These are phyloP conservation scores for Suillus spraguei DNA, from an alignment of 768 basidiomycete genomes.

Conservation along the genomic window DNA sequence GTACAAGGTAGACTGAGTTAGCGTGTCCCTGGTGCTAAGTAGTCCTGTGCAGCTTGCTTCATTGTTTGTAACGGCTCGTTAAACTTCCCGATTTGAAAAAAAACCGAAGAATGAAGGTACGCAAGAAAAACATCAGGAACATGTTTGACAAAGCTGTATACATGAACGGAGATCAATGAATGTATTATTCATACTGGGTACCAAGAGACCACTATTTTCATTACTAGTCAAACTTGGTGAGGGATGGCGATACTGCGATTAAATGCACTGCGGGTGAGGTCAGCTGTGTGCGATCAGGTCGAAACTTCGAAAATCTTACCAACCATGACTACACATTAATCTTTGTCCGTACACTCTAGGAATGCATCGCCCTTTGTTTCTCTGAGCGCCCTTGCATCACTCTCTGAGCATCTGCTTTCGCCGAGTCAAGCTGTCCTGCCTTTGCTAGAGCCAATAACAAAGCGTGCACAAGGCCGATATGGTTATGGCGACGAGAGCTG, in stretches of 20 bases:
- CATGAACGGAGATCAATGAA: background rate
- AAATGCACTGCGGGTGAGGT: background rate
- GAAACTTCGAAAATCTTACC: background rate
- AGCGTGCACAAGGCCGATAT: conserved; percentile 79
- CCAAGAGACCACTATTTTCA: background rate
- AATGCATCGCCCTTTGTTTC: conserved; percentile 43
- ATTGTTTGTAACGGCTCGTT: conserved; percentile 1
- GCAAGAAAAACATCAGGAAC: background rate
- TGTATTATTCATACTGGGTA: background rate
- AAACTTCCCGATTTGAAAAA: background rate
- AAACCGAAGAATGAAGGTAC: background rate
- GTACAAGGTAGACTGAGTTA: conserved; percentile 5
- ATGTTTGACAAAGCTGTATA: background rate
- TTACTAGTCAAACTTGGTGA: background rate
- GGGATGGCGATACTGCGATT: background rate
- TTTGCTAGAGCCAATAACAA: conserved; percentile 76
- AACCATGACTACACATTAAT: conserved; percentile 24
- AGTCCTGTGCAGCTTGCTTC: background rate
- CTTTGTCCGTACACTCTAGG: conserved; percentile 44
- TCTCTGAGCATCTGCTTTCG: conserved; percentile 46
- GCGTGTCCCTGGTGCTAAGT: no score
- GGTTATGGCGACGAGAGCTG: conserved; percentile 83
- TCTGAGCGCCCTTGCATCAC: conserved; percentile 46
- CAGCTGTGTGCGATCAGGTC: background rate
- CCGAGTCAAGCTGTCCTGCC: conserved; percentile 59